Percentiles rank a stretch among this genome's conserved stretches.
phyloP scores from a whole-genome alignment of 1,284 basidiomycete species.

The Trichosporon sp. region DNA sequence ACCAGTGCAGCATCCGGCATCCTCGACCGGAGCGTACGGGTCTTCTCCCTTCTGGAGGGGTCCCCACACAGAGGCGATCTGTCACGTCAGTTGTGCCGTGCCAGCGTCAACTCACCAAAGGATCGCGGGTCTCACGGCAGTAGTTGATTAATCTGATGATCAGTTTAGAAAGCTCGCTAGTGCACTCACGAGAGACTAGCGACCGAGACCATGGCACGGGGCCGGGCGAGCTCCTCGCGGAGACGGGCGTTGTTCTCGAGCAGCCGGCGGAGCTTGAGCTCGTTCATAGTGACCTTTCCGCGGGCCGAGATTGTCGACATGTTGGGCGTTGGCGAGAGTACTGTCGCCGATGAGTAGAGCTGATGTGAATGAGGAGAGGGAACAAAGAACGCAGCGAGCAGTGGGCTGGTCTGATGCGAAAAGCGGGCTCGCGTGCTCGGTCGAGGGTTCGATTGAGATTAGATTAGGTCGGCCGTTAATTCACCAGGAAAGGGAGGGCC shows the following conservation, averaged over 20 bases:
- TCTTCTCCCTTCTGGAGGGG: constrained; percentile 73
- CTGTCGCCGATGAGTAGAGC: background rate
- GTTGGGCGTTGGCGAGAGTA: background rate
- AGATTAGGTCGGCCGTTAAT: background rate
- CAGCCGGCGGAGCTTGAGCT: constrained; percentile 89
- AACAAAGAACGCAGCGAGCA: background rate
- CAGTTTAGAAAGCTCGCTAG: background rate
- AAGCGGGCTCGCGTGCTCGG: background rate
- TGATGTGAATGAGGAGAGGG: background rate
- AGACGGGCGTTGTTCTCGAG: constrained; percentile 91
- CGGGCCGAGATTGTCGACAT: constrained; percentile 26
- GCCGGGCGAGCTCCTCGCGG: constrained; percentile 82
- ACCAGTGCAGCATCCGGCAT: constrained; percentile 38
- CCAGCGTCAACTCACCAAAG: constrained; percentile 56
- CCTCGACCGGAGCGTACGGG: constrained; percentile 33
- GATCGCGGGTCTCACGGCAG: constrained; percentile 85
- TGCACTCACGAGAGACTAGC: constrained; percentile 57
- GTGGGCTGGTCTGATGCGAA: background rate
- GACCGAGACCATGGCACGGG: constrained; percentile 83
- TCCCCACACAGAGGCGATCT: constrained; percentile 91
- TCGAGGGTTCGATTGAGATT: background rate
- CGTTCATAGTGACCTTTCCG: constrained; percentile 65
- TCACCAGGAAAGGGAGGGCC: background rate
- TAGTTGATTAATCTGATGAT: constrained; percentile 73
- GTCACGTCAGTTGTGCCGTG: constrained; percentile 1